Evolutionary conservation across 257 asterid species (phyloP).

Genomic region (Plantago ovata): DNA sequence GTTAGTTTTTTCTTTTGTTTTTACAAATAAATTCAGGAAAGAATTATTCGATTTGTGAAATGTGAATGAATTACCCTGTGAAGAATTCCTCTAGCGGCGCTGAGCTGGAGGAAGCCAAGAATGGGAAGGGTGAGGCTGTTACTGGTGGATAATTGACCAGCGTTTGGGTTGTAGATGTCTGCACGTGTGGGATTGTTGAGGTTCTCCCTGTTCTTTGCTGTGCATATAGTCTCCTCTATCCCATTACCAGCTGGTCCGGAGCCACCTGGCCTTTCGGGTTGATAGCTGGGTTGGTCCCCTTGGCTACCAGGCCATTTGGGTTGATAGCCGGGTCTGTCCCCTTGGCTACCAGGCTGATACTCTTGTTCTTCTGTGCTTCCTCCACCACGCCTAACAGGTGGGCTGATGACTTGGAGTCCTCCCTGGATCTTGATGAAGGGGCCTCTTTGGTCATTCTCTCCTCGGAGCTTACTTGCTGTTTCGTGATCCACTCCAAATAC

Average conservation of each 20-base stretch:
- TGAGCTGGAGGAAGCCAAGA: conserved; percentile 40
- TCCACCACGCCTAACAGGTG: conserved; percentile 28
- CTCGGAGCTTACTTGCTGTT: conserved; percentile 39
- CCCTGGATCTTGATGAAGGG: conserved; percentile 25
- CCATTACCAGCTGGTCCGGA: conserved; percentile 29
- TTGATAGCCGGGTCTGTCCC: no score
- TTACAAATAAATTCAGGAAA: not conserved
- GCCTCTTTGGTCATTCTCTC: conserved; percentile 42
- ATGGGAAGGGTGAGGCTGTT: conserved; percentile 55
- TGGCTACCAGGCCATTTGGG: no score
- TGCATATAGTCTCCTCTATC: conserved; percentile 64
- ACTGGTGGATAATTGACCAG: conserved; percentile 52
- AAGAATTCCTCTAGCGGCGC: conserved; percentile 63
- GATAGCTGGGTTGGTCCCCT: no score
- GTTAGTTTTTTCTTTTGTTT: not conserved
- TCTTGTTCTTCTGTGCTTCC: conserved; percentile 2
- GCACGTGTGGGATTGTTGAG: conserved; percentile 44
- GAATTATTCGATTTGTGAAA: not conserved
- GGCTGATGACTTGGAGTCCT: conserved; percentile 42
- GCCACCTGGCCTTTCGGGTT: no score
- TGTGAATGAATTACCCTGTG: conserved; percentile 33
- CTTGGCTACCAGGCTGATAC: not conserved
- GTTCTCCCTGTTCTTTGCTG: conserved; percentile 39
- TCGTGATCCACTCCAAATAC: conserved; percentile 34
- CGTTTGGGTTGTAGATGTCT: conserved; percentile 63